These are phyloP conservation scores for Areca catechu DNA, from an alignment of 176 grass and related monocot species.

Conservation along the genomic window DNA sequence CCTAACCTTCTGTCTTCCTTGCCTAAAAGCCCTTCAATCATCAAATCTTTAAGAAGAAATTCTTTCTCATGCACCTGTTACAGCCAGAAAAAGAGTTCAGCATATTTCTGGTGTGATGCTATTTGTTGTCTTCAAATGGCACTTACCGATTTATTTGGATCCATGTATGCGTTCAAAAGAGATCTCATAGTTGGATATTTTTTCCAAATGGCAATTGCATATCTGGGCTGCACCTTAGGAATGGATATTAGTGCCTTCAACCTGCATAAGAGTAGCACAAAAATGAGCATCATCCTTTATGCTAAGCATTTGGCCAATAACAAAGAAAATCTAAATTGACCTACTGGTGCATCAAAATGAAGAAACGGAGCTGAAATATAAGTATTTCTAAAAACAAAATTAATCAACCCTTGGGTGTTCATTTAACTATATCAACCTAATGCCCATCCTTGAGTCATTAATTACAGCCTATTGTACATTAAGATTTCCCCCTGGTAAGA, in stretches of 20 bases:
- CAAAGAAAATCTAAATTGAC: no score
- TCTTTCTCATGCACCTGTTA: constrained; percentile 63
- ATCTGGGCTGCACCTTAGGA: constrained; percentile 45
- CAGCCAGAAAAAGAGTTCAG: constrained; percentile 17
- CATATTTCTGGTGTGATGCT: neutral
- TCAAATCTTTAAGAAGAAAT: constrained; percentile 62
- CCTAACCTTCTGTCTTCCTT: constrained; percentile 52
- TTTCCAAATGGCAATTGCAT: constrained; percentile 68
- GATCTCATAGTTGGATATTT: constrained; percentile 76
- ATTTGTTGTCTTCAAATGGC: neutral
- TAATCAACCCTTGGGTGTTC: no score
- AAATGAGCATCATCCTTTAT: no score
- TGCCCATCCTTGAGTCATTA: no score
- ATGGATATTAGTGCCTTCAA: constrained; percentile 82
- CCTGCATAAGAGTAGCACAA: constrained; percentile 20
- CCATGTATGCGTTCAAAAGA: constrained; percentile 80
- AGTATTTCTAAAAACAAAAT: no score
- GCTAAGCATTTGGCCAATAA: no score
- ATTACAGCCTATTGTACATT: no score
- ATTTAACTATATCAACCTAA: no score
- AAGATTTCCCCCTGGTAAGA: no score
- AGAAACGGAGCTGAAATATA: no score
- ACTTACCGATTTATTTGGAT: constrained; percentile 65
- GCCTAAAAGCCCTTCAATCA: constrained; percentile 33
- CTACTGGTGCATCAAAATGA: no score